phyloP scores from a whole-genome alignment of 371 early-diverging fungal species.

The Mortierella sp. region DNA sequence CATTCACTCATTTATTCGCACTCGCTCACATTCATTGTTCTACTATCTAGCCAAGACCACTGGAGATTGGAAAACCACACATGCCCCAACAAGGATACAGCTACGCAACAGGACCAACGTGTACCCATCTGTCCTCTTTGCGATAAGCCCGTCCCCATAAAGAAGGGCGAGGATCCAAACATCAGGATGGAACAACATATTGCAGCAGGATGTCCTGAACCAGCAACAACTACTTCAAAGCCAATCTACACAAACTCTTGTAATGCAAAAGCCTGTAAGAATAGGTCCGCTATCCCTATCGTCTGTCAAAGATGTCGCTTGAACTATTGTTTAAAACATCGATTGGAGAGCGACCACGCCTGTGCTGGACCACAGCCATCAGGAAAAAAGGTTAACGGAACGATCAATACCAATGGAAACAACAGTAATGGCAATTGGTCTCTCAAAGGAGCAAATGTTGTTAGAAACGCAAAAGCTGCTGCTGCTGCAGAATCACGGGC shows the following conservation, averaged over 20 bases:
- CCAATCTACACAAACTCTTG: constrained; percentile 67
- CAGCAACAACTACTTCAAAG: constrained; percentile 57
- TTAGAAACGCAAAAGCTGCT: constrained; percentile 31
- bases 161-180: constrained; percentile 74
- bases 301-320: constrained; percentile 67
- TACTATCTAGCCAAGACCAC: constrained; percentile 65
- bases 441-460: constrained; percentile 11
- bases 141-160: constrained; percentile 72
- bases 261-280: constrained; percentile 65
- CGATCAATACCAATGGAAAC: background rate
- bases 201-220: constrained; percentile 67
- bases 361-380: constrained; percentile 41
- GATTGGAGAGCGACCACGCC: constrained; percentile 70
- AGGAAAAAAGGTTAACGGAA: constrained; percentile 11
- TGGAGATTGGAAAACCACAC: constrained; percentile 68
- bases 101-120: constrained; percentile 54
- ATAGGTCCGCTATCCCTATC: constrained; percentile 69
- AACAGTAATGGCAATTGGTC: constrained; percentile 20
- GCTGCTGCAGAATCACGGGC: constrained; percentile 32
- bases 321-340: constrained; percentile 76
- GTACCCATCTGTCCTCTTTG: constrained; percentile 77
- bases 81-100: constrained; percentile 66
- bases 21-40: background rate
- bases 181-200: constrained; percentile 74
- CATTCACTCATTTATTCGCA: background rate